Base-by-base conservation (phyloP, 106 monocot species). In the Dioscorea alata region DNA sequence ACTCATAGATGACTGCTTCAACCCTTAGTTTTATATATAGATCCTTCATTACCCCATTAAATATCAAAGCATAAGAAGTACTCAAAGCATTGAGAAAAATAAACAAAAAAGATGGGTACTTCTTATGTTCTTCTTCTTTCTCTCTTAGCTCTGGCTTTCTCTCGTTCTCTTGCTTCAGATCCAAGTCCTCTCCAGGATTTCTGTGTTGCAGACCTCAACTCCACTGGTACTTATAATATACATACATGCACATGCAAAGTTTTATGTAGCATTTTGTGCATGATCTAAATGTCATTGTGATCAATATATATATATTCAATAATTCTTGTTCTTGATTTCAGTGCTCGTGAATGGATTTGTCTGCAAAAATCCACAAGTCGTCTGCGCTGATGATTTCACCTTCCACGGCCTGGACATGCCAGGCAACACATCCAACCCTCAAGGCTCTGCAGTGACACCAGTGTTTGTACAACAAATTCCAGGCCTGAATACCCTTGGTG, bases 181-280 rank as follows among this genome's bases (percentile, higher is more conserved):
- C 74, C 79, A 13, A 69, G 69, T 24, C 79, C 62, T 10, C 63
- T 79, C n/a, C 79, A 79, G 28, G 79, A 79, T 33, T 79, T 79
- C 69, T 79, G 79, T 34, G 69, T 79, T 24, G 79, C 74, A 4
- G 69, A 79, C 51, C 21, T n/a, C 0, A 69, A 28, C 16, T 64
- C 79, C 5, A 12, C 16, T 51, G 69, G 79, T 79, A 73, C 21
- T 50, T n/a, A 6, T 12, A 0, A 16, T 10, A 4, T 13, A 18
- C n/a, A 20, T 4, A 20, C 28, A 28, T 28, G 28, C 28, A 28
- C 28, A 28, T 28, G 28, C 3, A 28, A 28, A 28, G 28, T 28
- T 28, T 28, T 28, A 28, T 3, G 28, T 28, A 28, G 28, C 28
- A 1, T 28, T 28, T 28, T 28, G 2, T 19, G 20, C 19, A 1